Evolutionary conservation across 2,329 filamentous ascomycete species (phyloP), one percentile per base, ranked within the genome.

Genomic region (Colletotrichum camelliae): DNA sequence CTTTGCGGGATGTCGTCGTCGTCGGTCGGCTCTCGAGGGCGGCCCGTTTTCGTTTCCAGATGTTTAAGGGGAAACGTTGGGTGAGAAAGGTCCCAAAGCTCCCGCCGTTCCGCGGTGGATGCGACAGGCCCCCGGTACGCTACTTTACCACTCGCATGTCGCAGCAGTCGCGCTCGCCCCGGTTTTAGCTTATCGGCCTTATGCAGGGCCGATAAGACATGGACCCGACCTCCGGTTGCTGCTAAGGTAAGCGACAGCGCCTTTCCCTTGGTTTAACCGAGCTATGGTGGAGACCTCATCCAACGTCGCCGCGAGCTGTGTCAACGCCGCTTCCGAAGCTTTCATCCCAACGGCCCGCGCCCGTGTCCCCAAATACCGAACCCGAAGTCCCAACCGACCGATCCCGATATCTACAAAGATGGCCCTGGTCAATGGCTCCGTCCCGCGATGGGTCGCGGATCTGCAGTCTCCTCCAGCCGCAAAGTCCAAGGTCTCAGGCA

Each of bases 381-480:
- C 43, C 29, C n/a, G 35, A 10, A 31, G n/a, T 21, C 8, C 9
- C 16, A 24, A 39, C 48, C 33, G 21, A 52, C 27, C 33, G 13
- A 69, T 7, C 64, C 4, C 70, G 10, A 31, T 29, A 29, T 5
- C 16, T 31, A 16, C 7, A 27, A 27, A 48, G 7, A 78, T 78
- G 77, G 72, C 77, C 62, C 66, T 78, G 74, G 61, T 74, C 13
- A 76, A 81, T 82, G 82, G 74, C 80, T 69, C 82, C 29, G 55
- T 89, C 87, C 96, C 96, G 39, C 88, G 90, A 89, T 99, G 97
- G 97, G 95, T 96, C 39, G 85, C 93, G 78, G 93, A 97, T 81
- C 90, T 98, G 79, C 93, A 93, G 82, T 91, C 91, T 60, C 91
- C 95, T 37, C 92, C 95, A 29, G 83, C 91, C 29, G 83, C 91